phyloP scores from a whole-genome alignment of 2,329 filamentous ascomycete genomes.

The Aspergillus floridensis region DNA sequence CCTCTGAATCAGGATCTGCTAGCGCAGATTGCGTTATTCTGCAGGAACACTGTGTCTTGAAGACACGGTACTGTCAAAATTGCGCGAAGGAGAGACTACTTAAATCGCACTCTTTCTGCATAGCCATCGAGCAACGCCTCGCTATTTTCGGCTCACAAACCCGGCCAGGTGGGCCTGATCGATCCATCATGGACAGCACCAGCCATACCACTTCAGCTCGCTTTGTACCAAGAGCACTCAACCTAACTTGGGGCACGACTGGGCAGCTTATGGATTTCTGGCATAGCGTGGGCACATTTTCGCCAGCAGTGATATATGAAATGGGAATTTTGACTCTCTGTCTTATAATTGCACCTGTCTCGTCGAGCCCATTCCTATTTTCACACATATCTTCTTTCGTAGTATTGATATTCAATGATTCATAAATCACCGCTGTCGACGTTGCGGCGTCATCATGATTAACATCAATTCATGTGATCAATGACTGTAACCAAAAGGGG shows the following conservation, averaged over 20 bases:
- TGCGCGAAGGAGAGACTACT: too few species aligned
- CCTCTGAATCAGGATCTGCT: background rate
- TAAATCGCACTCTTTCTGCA: too few species aligned
- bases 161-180: background rate
- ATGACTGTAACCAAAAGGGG: background rate
- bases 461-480: background rate
- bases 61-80: background rate
- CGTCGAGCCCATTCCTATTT: too few species aligned
- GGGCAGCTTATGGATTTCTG: background rate
- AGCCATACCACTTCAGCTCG: background rate
- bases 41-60: background rate
- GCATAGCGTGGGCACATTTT: background rate
- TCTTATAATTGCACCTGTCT: too few species aligned
- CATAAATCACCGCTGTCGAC: too few species aligned
- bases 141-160: background rate
- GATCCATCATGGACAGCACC: background rate
- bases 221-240: background rate
- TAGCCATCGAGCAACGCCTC: too few species aligned
- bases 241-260: background rate
- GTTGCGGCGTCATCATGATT: background rate
- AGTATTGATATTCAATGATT: too few species aligned
- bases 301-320: background rate
- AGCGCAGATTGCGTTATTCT: background rate
- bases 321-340: too few species aligned
- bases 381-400: too few species aligned